Base-by-base conservation (phyloP, 208 protist species). In the Trypanosomatidae sp. region DNA sequence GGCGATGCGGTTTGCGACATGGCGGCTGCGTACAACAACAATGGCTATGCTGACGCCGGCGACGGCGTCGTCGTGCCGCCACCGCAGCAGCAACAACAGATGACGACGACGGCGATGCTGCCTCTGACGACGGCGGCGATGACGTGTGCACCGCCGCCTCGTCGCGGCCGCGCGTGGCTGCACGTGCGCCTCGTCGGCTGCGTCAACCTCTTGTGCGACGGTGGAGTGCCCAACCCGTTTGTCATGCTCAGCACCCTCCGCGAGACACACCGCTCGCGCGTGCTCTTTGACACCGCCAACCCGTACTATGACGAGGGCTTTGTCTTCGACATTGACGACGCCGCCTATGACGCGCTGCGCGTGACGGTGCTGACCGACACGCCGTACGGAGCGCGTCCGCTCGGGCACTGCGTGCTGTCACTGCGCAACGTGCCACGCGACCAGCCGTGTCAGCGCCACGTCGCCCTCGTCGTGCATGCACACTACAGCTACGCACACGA, bases 301-400 rank as follows among this genome's bases (percentile, higher is more conserved):
- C 82, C 82, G 13, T 45, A 38, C 42, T 92, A 73, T 50, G 67
- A 85, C 43, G 72, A 87, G 50, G 62, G 59, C 28, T 88, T 86
- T 45, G 19, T 38, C 20, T 85, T 92, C 56, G 40, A 23, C 20
- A 40, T 91, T 4, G 59, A 60, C 28, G 57, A 85, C 47, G 71
- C 78, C 1, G 38, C 40, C 21, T 50, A 60, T 19, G 77, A 86
- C 42, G 66, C 56, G 37, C 60, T 92, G 13, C 61, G 48, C 30
- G 67, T 88, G 42, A 84, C 59, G 6, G 75, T 88, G 22, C 65
- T 86, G 22, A 86, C 82, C 5, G 77, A 92, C 47, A 92, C 82
- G 3, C 61, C 68, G 7, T 85, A 80, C 53, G 82, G 82, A 13
- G 49, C 70, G 22, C 78, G 72, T 54, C 70, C 66, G 61, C 46